Percentiles rank a stretch among this genome's conserved stretches.
These are phyloP conservation scores for Viola pubescens DNA, from an alignment of 441 rosid species.

Conservation along the genomic window DNA sequence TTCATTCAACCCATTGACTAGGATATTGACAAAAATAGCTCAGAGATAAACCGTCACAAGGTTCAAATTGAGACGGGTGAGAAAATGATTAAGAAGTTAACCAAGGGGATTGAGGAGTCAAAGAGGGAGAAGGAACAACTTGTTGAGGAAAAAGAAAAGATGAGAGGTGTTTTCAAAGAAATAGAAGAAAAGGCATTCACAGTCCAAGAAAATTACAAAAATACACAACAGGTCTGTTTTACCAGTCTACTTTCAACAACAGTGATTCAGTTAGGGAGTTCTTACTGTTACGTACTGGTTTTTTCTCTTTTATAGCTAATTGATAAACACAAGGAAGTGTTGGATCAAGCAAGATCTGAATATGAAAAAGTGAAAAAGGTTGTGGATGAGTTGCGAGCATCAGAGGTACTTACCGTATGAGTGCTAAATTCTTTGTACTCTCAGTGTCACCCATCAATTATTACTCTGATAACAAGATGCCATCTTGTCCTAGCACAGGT, in stretches of 20 bases:
- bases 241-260: conserved; percentile 9
- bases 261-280: conserved; percentile 3
- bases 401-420: conserved; percentile 49
- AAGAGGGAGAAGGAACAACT: conserved; percentile 69
- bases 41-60: conserved; percentile 84
- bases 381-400: conserved; percentile 77
- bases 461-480: neutral
- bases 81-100: conserved; percentile 80
- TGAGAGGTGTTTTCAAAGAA: conserved; percentile 51
- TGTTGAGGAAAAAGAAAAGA: conserved; percentile 60
- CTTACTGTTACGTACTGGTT: conserved; percentile 9
- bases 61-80: conserved; percentile 84
- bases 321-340: conserved; percentile 69
- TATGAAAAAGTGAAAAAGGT: conserved; percentile 62
- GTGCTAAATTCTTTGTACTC: conserved; percentile 12
- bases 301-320: conserved; percentile 42
- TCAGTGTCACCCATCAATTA: conserved; percentile 1
- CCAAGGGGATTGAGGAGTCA: conserved; percentile 77
- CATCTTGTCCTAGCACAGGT: conserved; percentile 38
- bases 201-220: conserved; percentile 76
- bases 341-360: conserved; percentile 55
- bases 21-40: conserved; percentile 79
- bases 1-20: conserved; percentile 21
- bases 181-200: conserved; percentile 72
- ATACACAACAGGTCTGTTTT: conserved; percentile 54